phyloP scores from a whole-genome alignment of 1,139 yeast genomes.

The Geotrichum bryndzae region DNA sequence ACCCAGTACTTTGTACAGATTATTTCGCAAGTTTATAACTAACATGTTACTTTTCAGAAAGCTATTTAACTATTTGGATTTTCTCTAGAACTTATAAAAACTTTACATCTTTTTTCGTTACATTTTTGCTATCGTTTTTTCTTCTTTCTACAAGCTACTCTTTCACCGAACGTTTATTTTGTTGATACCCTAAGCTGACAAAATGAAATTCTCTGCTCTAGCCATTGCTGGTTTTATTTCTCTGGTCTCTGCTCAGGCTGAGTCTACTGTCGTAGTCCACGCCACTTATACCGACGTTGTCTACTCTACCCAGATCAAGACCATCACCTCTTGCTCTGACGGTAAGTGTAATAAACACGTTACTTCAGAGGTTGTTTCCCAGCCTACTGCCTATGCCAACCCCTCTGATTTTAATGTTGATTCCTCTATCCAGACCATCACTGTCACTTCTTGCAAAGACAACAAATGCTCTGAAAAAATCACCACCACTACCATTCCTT shows the following conservation, averaged over 20 bases:
- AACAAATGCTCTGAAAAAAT: conserved; percentile 10
- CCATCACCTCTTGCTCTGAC: conserved; percentile 14
- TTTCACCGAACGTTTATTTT: neutral
- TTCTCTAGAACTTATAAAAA: no score
- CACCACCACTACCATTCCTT: conserved; percentile 5
- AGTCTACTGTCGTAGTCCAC: conserved; percentile 39
- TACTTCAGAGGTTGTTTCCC: neutral
- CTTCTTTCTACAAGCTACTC: neutral
- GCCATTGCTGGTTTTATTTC: conserved; percentile 20
- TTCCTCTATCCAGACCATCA: conserved; percentile 9
- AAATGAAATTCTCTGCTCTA: conserved; percentile 33
- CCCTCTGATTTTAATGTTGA: conserved; percentile 1
- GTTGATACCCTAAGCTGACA: conserved; percentile 11
- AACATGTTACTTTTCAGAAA: no score
- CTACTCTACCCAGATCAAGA: conserved; percentile 5
- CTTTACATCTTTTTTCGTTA: no score
- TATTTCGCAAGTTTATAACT: no score
- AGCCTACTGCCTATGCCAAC: neutral
- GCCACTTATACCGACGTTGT: conserved; percentile 24
- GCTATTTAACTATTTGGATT: no score
- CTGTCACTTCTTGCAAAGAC: conserved; percentile 15
- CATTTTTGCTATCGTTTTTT: no score
- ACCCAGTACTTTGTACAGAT: no score
- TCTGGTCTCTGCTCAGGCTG: conserved; percentile 28
- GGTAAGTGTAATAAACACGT: conserved; percentile 7